Evolutionary conservation across 768 basidiomycete genomes (phyloP), one percentile per base, ranked within the genome.

Genomic region (Russula abietina): DNA sequence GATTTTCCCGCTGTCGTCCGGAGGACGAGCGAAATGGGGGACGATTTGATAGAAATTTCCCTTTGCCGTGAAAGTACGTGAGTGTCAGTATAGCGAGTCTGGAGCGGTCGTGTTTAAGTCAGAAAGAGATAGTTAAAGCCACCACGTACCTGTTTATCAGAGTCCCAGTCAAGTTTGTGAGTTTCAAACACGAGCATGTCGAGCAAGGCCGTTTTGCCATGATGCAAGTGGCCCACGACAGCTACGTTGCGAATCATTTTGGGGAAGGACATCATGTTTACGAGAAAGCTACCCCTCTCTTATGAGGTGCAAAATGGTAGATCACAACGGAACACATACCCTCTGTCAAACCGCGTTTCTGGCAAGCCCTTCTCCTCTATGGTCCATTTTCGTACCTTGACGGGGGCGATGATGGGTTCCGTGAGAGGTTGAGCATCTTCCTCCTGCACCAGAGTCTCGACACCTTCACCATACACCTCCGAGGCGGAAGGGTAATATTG

Each of bases 131-230:
- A 14, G 22, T 45, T 12, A 46, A 19, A 24, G n/a, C 2, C 3
- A 17, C 22, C 51, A 22, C 58, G 24, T 45, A 26, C 94, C 69
- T 87, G 87, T 69, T 84, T 81, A 75, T 98, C 96, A 17, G 92
- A 86, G 70, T 98, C 92, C 91, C 95, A 97, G 8, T 85, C 80
- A 61, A 99, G 77, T 74, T 93, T 93, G 75, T 99, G 97, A 0
- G 97, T 99, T 76, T 98, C 94, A 68, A 92, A 89, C 8, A 95
- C 87, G 62, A 99, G 82, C 93, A 98, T 98, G 73, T 99, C 97
- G 83, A 99, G 78, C 53, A 99, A 78, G 1, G 93, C 88, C 0
- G 97, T 98, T 78, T 99, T 99, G 69, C 97, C 97, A 70, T 99
- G 97, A 71, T 99, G 97, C 55, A 99, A 76, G 71, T 98, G 96